These are phyloP conservation scores for Cyberlindnera euphorbiiphila DNA, from an alignment of 805 yeast genomes.

Conservation along the genomic window DNA sequence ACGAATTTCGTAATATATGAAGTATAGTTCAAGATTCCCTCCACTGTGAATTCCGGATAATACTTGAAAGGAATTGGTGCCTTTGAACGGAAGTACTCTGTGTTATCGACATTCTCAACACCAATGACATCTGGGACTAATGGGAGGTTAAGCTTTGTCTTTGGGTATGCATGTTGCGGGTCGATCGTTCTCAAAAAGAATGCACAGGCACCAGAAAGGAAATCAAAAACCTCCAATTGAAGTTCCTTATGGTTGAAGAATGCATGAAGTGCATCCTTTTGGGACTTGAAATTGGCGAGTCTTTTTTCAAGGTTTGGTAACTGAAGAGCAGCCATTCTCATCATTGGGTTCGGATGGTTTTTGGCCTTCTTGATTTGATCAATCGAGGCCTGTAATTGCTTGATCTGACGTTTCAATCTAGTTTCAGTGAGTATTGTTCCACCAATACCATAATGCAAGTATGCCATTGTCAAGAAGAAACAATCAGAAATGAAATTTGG, in stretches of 20 bases:
- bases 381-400: conserved; percentile 39
- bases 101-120: conserved; percentile 68
- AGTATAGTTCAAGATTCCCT: conserved; percentile 73
- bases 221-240: conserved; percentile 70
- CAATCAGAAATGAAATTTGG: conserved; percentile 88
- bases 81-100: conserved; percentile 60
- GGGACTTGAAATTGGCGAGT: conserved; percentile 36
- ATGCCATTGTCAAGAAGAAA: conserved; percentile 74
- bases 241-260: conserved; percentile 53
- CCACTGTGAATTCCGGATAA: conserved; percentile 82
- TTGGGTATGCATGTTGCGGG: conserved; percentile 64
- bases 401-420: conserved; percentile 49
- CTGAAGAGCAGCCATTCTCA: conserved; percentile 37
- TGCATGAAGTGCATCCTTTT: conserved; percentile 57
- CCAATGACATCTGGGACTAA: conserved; percentile 55
- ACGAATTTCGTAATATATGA: conserved; percentile 55
- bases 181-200: conserved; percentile 72
- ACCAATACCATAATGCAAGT: conserved; percentile 84
- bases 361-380: conserved; percentile 22
- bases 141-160: conserved; percentile 46
- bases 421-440: conserved; percentile 62
- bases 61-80: conserved; percentile 77
- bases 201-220: conserved; percentile 68
- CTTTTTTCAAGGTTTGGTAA: conserved; percentile 47
- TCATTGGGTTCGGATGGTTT: conserved; percentile 22